A percentile compares a stretch with the other conserved stretches of the same genome.
These are phyloP conservation scores for Citrullus mucosospermus DNA, from an alignment of 306 rosid genomes.

Conservation along the genomic window DNA sequence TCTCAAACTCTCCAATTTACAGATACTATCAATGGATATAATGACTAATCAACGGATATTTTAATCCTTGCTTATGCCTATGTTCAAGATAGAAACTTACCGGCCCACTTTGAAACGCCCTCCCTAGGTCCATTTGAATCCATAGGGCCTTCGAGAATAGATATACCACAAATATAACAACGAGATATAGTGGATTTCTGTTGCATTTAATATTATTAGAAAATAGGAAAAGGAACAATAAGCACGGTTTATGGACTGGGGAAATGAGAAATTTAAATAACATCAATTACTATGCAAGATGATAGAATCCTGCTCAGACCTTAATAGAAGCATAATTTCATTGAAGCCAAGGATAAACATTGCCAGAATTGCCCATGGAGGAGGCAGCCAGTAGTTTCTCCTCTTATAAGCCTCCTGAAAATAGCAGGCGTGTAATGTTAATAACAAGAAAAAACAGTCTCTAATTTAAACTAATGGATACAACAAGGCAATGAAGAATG, in stretches of 20 bases:
- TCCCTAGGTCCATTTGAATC: constrained; percentile 63
- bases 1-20: no score
- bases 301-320: constrained; percentile 18
- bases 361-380: constrained; percentile 86
- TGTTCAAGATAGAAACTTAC: constrained; percentile 26
- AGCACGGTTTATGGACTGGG: background rate
- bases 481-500: background rate
- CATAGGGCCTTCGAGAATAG: constrained; percentile 61
- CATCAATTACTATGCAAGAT: background rate
- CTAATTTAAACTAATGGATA: background rate
- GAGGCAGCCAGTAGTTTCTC: constrained; percentile 78
- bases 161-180: constrained; percentile 47
- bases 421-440: background rate
- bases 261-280: background rate
- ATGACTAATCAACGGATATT: no score
- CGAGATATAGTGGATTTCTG: constrained; percentile 76
- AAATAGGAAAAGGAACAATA: background rate
- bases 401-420: constrained; percentile 77
- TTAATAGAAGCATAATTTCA: constrained; percentile 67
- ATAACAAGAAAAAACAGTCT: background rate
- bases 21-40: no score
- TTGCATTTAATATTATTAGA: constrained; percentile 9
- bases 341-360: constrained; percentile 68
- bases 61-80: no score
- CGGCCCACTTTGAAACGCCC: constrained; percentile 51